These are phyloP conservation scores for Cladophialophora carrionii DNA, from an alignment of 2,329 filamentous ascomycete genomes.

Conservation along the genomic window DNA sequence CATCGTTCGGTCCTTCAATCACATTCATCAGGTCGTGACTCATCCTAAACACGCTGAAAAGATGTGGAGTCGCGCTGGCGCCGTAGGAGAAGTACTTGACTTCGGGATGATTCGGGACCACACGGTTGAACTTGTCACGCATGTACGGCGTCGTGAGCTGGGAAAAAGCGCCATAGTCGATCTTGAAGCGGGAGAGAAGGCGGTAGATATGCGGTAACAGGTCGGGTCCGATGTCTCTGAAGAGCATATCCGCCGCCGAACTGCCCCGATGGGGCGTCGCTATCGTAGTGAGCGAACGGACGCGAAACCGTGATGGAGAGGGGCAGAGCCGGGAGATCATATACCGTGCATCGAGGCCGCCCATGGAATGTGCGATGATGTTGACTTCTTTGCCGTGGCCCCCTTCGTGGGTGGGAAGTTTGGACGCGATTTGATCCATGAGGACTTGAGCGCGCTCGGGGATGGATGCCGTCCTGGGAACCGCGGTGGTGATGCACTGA, in stretches of 20 bases:
- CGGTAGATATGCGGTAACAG: slow-evolving; percentile 60
- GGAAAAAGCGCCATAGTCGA: slow-evolving; percentile 64
- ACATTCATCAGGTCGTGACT: slow-evolving; percentile 59
- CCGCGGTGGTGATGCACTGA: slow-evolving; percentile 64
- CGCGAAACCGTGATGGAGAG: slow-evolving; percentile 68
- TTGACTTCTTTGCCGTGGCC: slow-evolving; percentile 60
- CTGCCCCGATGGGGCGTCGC: slow-evolving; percentile 63
- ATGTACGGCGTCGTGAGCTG: slow-evolving; percentile 65
- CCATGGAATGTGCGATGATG: slow-evolving; percentile 64
- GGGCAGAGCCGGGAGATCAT: slow-evolving; percentile 61
- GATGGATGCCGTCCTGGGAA: slow-evolving; percentile 63
- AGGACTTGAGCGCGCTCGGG: slow-evolving; percentile 60
- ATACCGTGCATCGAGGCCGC: slow-evolving; percentile 65
- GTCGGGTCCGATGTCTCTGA: slow-evolving; percentile 59
- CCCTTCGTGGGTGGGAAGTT: slow-evolving; percentile 44
- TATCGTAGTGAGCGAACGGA: slow-evolving; percentile 69
- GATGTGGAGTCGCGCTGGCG: slow-evolving; percentile 58
- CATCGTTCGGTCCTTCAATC: slow-evolving; percentile 64
- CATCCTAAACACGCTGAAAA: slow-evolving; percentile 61
- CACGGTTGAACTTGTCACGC: slow-evolving; percentile 61
- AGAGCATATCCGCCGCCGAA: slow-evolving; percentile 64
- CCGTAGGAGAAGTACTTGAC: slow-evolving; percentile 68
- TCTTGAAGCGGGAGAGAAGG: slow-evolving; percentile 56
- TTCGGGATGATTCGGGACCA: slow-evolving; percentile 58
- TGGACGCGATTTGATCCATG: slow-evolving; percentile 56